These are phyloP conservation scores for Pichia sp. DNA, from an alignment of 1,139 yeast genomes.

Conservation along the genomic window DNA sequence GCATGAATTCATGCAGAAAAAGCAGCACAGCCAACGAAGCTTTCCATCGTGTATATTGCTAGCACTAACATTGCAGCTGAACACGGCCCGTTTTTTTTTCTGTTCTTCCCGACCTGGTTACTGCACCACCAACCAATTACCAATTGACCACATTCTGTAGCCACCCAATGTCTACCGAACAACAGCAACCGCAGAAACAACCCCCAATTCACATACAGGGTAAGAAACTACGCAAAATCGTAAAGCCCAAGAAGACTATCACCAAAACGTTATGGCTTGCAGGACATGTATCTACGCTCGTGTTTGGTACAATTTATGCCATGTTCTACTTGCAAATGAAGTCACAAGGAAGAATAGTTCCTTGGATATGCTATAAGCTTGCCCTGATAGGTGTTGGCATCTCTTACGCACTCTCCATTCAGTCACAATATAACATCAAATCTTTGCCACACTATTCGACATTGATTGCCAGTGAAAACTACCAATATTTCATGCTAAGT, in stretches of 20 bases:
- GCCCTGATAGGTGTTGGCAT: slow-evolving; percentile 48
- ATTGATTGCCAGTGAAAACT: slow-evolving; percentile 59
- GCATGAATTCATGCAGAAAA: too few relatives aligned
- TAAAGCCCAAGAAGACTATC: slow-evolving; percentile 6
- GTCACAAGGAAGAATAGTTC: slow-evolving; percentile 38
- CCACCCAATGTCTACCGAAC: too few relatives aligned
- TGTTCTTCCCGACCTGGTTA: too few relatives aligned
- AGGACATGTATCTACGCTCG: slow-evolving; percentile 49
- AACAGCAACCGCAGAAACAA: too few relatives aligned
- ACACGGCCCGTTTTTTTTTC: too few relatives aligned
- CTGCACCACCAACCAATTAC: too few relatives aligned
- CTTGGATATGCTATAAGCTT: slow-evolving; percentile 44
- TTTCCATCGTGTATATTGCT: too few relatives aligned
- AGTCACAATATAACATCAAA: slow-evolving; percentile 49
- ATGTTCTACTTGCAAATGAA: slow-evolving; percentile 39
- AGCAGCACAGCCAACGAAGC: too few relatives aligned
- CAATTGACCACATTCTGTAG: too few relatives aligned
- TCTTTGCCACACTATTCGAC: slow-evolving; percentile 49
- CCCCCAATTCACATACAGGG: too few relatives aligned
- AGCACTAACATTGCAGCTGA: too few relatives aligned
- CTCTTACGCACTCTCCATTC: slow-evolving; percentile 48
- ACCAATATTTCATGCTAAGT: slow-evolving; percentile 54
- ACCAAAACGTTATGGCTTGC: slow-evolving; percentile 51
- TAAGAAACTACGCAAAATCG: slow-evolving; percentile 11
- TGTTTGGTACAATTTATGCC: slow-evolving; percentile 43